Evolutionary conservation across 208 protist species (phyloP).

Genomic region (Porcisia hertigi): DNA sequence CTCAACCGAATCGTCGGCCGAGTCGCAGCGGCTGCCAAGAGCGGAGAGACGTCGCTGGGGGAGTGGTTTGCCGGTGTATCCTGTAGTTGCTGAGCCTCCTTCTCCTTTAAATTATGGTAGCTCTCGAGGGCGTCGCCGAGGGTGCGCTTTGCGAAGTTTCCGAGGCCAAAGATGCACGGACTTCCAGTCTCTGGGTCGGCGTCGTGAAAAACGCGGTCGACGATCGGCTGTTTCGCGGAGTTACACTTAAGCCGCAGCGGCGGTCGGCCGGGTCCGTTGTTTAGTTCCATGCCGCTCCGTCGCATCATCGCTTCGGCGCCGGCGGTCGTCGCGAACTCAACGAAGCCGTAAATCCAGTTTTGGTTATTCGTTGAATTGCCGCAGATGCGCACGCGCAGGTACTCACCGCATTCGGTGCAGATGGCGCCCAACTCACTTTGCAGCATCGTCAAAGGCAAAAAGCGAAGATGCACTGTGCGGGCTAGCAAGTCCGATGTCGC

Average conservation of each 20-base stretch:
- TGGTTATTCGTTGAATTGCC: constrained; percentile 50
- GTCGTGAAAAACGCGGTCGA: constrained; percentile 77
- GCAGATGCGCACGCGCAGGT: constrained; percentile 71
- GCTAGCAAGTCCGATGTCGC: constrained; percentile 51
- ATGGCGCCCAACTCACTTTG: constrained; percentile 66
- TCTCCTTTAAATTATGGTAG: constrained; percentile 73
- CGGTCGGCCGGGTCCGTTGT: constrained; percentile 45
- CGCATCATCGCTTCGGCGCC: constrained; percentile 52
- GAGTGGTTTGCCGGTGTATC: background rate
- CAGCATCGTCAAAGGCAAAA: constrained; percentile 55
- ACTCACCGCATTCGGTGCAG: constrained; percentile 60
- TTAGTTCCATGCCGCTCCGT: constrained; percentile 55
- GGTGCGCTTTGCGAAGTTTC: constrained; percentile 60
- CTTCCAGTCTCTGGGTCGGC: constrained; percentile 37
- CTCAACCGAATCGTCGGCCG: constrained; percentile 24
- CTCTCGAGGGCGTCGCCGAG: constrained; percentile 70
- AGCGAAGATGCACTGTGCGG: constrained; percentile 72
- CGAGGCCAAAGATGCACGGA: constrained; percentile 62
- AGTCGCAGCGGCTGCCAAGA: background rate
- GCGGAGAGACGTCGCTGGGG: background rate
- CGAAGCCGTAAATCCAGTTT: constrained; percentile 75
- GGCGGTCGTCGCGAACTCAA: constrained; percentile 53
- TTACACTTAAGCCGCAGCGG: constrained; percentile 66
- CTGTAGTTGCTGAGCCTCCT: constrained; percentile 40
- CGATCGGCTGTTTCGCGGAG: constrained; percentile 61